Conservation (phyloP, 129 eudicot genomes). For the Heracleum sosnowskyi region DNA sequence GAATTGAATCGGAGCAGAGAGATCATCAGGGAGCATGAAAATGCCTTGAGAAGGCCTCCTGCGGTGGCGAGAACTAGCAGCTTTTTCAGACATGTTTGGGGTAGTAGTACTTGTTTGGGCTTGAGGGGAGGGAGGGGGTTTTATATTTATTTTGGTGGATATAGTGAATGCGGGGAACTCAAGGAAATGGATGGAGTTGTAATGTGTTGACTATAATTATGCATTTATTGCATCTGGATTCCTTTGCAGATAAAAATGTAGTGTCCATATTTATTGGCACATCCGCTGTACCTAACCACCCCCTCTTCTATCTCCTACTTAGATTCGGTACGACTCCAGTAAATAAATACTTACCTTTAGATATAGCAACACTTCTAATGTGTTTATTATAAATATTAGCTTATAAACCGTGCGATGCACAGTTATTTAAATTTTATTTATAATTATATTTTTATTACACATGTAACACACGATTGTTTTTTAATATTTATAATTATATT, state of each 20-base stretch:
- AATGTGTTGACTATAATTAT: constrained; percentile 7
- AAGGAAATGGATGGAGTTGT: constrained; percentile 1
- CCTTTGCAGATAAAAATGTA: neutral
- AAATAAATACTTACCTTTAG: no score
- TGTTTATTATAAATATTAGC: no score
- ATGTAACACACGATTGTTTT: no score
- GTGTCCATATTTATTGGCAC: neutral
- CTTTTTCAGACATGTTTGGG: constrained; percentile 47
- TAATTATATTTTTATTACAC: no score
- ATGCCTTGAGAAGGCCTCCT: constrained; percentile 69
- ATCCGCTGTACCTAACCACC: neutral
- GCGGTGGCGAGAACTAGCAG: constrained; percentile 42
- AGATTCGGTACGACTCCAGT: neutral
- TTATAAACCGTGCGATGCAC: no score
- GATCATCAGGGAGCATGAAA: constrained; percentile 48
- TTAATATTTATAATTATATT: no score
- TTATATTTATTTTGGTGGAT: constrained; percentile 1
- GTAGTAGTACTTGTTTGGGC: neutral
- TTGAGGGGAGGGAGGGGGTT: neutral
- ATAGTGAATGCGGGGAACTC: constrained; percentile 21
- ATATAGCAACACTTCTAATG: no score
- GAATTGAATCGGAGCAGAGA: constrained; percentile 28
- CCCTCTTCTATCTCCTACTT: neutral
- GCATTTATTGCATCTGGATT: constrained; percentile 7
- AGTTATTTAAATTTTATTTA: no score